Evolutionary conservation across 2,329 filamentous ascomycete species (phyloP), one percentile per base, ranked within the genome.

Genomic region (Arthrinium phaeospermum): DNA sequence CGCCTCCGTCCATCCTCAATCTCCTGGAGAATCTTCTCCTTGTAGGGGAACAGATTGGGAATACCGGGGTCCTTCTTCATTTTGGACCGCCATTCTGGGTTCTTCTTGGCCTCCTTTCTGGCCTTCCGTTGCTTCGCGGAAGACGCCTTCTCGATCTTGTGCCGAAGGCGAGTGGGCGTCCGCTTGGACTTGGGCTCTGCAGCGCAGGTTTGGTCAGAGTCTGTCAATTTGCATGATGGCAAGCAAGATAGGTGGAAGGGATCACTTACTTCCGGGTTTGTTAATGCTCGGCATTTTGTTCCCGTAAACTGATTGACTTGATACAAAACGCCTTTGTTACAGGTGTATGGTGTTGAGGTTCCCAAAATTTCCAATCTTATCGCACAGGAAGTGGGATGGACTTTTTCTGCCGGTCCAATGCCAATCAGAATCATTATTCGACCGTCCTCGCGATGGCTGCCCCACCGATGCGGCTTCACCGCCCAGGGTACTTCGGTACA

Each of bases 51-150:
- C 47, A 98, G 85, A 81, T 98, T 99, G 53, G 96, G 96, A 74
- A 99, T 98, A 68, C 96, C 96, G 34, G 96, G 96, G 79, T 99
- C 96, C 86, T 98, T 99, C 90, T 98, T 98, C 77, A 98, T 82
- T 82, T 95, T 94, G 73, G 94, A 95, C 77, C 93, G 91, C 95
- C 96, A 98, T 94, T 98, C 91, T 46, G 96, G 96, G 83, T 98
- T 98, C 90, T 97, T 95, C 87, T 98, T 98, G 71, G 93, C 94
- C 72, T 91, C 87, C 87, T 98, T 98, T 80, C 91, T 92, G 74
- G 91, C 86, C 85, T 99, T 99, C 81, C 92, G 91, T 85, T 98
- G 94, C 87, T 99, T 99, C 74, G 94, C 92, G 57, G 90, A 90
- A 70, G 95, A 94, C 30, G 93, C 92, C 85, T 99, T 99, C 82